Base-by-base conservation (phyloP, 2,329 filamentous ascomycete genomes). In the Fusarium globosum region DNA sequence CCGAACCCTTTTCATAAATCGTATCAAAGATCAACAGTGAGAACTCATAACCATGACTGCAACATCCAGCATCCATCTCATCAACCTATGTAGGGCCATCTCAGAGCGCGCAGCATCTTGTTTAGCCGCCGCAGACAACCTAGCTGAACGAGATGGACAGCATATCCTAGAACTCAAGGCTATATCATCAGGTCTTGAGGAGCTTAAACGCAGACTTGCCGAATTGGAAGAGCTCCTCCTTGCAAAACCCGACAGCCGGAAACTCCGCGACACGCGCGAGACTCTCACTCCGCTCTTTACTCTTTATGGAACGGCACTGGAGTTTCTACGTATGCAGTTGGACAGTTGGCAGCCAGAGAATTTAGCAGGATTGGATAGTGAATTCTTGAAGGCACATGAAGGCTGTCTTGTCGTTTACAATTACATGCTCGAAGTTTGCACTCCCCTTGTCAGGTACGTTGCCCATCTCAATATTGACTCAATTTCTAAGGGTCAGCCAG, bases 101-200 rank as follows among this genome's bases (percentile, higher is more conserved):
- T 39, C 21, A 4, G 53, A 18, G 9, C 21, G 26, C 18, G 35
- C 26, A 21, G 2, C 8, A 8, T 11, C 18, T 9, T 41, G 57
- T 15, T 7, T 16, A 21, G 12, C 26, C 14, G 18, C 21, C 3
- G 9, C 26, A 14, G 20, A 33, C 1, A 14, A 21, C 1, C 1
- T 41, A 18, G 21, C 13, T n/a, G 16, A 33, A 23, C 23, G 28
- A 23, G 16, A 30, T 51, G 46, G 26, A 7, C 21, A 26, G 7
- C 35, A 26, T 9, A 13, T n/a, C 6, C 13, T 39, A 7, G 35
- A 60, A 6, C 16, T 60, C 7, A 53, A 41, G 26, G 6, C 30
- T 8, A 14, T 60, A 21, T 26, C 26, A 6, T 28, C 23, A 10
- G 36, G 35, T 4, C 57, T 60, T 9, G 21, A 26, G 5, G 21